Evolutionary conservation across 1,284 basidiomycete genomes (phyloP), one percentile per base, ranked within the genome.

Genomic region (Fomitopsis betulina): DNA sequence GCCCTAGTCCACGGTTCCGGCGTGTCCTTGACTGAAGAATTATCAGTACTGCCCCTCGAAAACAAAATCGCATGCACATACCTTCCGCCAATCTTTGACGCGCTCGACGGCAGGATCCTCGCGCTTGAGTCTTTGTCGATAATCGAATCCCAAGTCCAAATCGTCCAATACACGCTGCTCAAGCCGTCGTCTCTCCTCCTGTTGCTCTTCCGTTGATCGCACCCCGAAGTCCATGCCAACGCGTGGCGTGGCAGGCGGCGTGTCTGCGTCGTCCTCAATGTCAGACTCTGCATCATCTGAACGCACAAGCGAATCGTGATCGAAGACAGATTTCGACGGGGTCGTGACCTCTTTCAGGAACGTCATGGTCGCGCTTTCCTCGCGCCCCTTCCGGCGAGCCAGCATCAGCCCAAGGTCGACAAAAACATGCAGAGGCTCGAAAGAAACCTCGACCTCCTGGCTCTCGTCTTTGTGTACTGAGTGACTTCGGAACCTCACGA

Each of bases 391-490:
- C 56, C 65, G 78, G 55, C 63, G 75, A 55, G 70, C 76, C 64
- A 75, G 73, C 51, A 72, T 74, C 63, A 68, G 68, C 37, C 77
- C 81, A n/a, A 92, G 73, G 68, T 95, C 92, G 33, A 91, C 57
- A 67, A 93, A 92, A 13, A 90, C 47, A 66, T 93, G 92, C 6
- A 93, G 65, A 1, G 91, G 86, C 1, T 77, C 74, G 5, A 89
- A 58, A 19, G 74, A 67, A 43, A 83, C 62, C 32, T 78, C 73
- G 7, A 80, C 55, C 10, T 72, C 12, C 52, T 47, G 54, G 35
- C 53, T 21, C 25, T 60, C 8, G 55, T 53, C 15, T 49, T 43
- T 33, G 61, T 60, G 4, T 63, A 56, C 49, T 3, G 57, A 38
- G 12, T 54, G 56, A 10, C 61, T 59, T 1, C 58, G 61, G 40